Conservation (phyloP, 108 stramenopile genomes). For the Cyclotella sp. region DNA sequence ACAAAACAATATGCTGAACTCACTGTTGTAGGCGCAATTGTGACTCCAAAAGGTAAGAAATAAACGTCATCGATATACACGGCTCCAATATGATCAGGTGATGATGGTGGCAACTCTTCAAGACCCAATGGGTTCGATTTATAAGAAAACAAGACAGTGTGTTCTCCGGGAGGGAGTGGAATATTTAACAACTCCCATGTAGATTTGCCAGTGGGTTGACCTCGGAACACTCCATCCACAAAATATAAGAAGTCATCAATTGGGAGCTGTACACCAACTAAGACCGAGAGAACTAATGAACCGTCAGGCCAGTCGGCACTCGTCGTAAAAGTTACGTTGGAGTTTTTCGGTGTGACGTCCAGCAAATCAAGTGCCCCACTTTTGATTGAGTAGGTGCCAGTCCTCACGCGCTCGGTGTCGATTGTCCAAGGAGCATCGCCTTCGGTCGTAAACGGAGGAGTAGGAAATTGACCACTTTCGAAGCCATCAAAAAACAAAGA, state of each 20-base stretch:
- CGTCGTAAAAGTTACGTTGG: slow-evolving; percentile 35
- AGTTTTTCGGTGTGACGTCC: slow-evolving; percentile 20
- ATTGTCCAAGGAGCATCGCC: slow-evolving; percentile 35
- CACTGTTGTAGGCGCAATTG: slow-evolving; percentile 6
- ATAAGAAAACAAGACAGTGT: slow-evolving; percentile 31
- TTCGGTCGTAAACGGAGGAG: slow-evolving; percentile 24
- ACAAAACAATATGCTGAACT: not conserved
- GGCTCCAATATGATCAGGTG: slow-evolving; percentile 13
- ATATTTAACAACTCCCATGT: slow-evolving; percentile 15
- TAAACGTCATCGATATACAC: slow-evolving; percentile 42
- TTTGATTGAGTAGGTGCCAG: slow-evolving; percentile 42
- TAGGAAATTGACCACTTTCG: slow-evolving; percentile 24
- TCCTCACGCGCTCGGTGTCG: slow-evolving; percentile 21
- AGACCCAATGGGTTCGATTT: slow-evolving; percentile 19
- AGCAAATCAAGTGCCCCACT: slow-evolving; percentile 17
- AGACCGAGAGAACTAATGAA: slow-evolving; percentile 18
- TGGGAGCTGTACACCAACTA: slow-evolving; percentile 24
- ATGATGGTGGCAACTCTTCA: slow-evolving; percentile 21
- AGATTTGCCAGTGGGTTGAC: not conserved
- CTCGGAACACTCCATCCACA: slow-evolving; percentile 29
- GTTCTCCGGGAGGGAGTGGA: slow-evolving; percentile 24
- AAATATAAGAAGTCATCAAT: slow-evolving; percentile 33
- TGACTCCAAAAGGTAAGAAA: slow-evolving; percentile 15
- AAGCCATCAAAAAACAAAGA: slow-evolving; percentile 27
- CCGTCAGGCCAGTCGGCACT: slow-evolving; percentile 29